Conservation (phyloP, 768 basidiomycete genomes). For the Clitopilus passeckerianus region DNA sequence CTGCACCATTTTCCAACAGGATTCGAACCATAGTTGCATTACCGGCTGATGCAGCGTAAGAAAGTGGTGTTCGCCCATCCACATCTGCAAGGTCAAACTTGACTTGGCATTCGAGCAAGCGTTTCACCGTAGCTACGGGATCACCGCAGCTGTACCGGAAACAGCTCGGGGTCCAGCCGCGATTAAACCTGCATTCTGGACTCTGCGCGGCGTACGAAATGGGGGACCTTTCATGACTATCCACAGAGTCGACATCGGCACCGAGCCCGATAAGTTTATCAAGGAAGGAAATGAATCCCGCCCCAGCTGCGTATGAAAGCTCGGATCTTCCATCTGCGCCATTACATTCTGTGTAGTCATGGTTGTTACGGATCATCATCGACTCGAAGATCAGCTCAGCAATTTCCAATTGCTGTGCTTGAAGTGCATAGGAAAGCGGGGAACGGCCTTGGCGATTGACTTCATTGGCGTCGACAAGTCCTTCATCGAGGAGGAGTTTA, state of each 20-base stretch:
- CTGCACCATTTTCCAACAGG: background rate
- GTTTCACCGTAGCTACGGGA: background rate
- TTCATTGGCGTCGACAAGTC: background rate
- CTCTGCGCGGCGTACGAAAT: background rate
- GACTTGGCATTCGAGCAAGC: background rate
- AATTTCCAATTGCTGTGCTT: background rate
- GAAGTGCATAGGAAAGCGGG: background rate
- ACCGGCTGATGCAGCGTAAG: background rate
- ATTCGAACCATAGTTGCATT: background rate
- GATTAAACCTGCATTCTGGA: background rate
- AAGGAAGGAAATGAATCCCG: background rate
- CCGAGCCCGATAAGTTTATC: background rate
- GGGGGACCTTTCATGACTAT: background rate
- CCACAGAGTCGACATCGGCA: background rate
- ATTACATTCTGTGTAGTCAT: background rate
- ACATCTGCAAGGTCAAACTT: background rate
- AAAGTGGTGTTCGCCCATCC: background rate
- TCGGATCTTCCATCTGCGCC: background rate
- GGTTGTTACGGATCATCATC: background rate
- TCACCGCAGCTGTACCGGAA: background rate
- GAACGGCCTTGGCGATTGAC: background rate
- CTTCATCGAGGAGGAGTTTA: background rate
- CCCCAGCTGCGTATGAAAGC: background rate
- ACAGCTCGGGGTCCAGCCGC: too few relatives aligned
- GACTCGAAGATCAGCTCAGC: background rate